Evolutionary conservation across 345 rosid species (phyloP), one percentile per base, ranked within the genome.

Genomic region (Citrus maxima): DNA sequence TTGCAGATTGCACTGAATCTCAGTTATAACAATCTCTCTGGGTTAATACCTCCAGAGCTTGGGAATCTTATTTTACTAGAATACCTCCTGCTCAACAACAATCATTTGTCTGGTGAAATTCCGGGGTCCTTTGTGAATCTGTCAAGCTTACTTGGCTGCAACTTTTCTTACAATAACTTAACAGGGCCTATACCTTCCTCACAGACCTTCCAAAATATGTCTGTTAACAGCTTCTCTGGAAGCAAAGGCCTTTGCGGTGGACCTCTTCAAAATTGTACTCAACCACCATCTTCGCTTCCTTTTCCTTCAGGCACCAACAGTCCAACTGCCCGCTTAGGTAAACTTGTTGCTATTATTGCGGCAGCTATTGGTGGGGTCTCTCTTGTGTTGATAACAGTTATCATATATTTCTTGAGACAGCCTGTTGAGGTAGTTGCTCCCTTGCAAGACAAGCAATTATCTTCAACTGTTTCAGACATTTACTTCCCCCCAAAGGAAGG

Each of bases 1-100:
- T 82, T 93, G 82, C 98, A 93, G 86, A 92, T 95, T 83, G 92
- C 93, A 58, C 73, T 95, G 84, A 95, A 95, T 84, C 92, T 95
- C 79, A 93, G 98, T 75, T 89, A 87, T 79, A 95, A 95, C 87
- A 89, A 85, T 80, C 89, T 95, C 21, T 83, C 91, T 0, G 99
- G 98, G 10, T 77, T 72, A 58, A 92, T 95, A 77, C 98, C 99
- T 19, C 27, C 85, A 0, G 87, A 88, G 86, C 94, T 95, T 24
- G 93, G 98, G 75, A 87, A 92, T 75, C 88, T 95, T 74, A 85
- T 74, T 69, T 79, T 88, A 77, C 88, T 93, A 67, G 97, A 87
- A 77, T 81, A 66, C 58, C 87, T 95, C 56, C 78, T 93, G 77
- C 95, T 95, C 63, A 90, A 93, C 86, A 87, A 95, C 92, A 95